Evolutionary conservation across 2,329 filamentous ascomycete species (phyloP), one percentile per base, ranked within the genome.

Genomic region (Penicillium paneum): DNA sequence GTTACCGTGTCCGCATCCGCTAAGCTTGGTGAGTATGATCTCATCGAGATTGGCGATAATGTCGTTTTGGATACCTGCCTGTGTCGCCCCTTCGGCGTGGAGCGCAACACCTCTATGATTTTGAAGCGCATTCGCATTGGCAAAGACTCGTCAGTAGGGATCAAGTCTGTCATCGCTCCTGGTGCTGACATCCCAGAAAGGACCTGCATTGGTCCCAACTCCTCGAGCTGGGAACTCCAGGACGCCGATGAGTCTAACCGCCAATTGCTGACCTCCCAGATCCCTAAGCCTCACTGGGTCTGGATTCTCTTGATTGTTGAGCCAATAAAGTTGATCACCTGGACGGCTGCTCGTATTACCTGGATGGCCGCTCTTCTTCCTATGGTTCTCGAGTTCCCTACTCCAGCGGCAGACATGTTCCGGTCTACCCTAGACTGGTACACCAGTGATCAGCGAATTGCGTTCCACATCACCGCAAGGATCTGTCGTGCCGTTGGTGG

Each of bases 61-160:
- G 79, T 75, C 3, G 71, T 72, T 7, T 71, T 84, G 3, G 77
- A 79, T 41, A 57, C 52, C 15, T 82, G 79, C 60, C 76, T 74
- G 38, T 74, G 78, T 44, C 75, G 81, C 10, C 80, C 81, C 0
- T 83, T 84, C 57, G 81, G 75, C 0, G 81, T 72, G 2, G 82
- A 84, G 66, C 70, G 74, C n/a, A 83, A 83, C 64, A 82, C 81
- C 0, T 77, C 77, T 1, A 84, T 84, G 81, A 82, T 82, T 53
- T 71, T 84, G 11, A 79, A 78, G 11, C 71, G 67, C 7, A 83
- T 84, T 56, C 66, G 65, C 10, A 76, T 84, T 47, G 81, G 81
- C 1, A 67, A 70, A 8, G 76, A 80, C 42, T 73, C 74, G 10
- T 77, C 72, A 1, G 70, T 83, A 5, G 81, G 81, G 6, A 60